Evolutionary conservation across 106 monocot genomes (phyloP).

Genomic region (Dendrobium catenatum): DNA sequence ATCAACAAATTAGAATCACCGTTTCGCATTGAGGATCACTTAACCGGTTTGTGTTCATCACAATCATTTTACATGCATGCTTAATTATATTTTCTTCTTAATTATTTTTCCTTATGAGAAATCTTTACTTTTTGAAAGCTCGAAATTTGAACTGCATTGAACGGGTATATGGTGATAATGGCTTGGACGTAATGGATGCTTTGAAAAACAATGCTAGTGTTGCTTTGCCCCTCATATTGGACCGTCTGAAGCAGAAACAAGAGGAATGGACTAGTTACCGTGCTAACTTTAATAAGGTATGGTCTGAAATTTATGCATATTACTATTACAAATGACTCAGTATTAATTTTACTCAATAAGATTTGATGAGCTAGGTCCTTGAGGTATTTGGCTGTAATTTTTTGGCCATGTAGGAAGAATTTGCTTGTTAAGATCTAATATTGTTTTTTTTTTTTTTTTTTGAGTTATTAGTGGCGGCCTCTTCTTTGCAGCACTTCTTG

Average conservation of each 20-base stretch:
- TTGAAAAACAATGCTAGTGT: conserved; percentile 56
- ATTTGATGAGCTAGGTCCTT: conserved; percentile 63
- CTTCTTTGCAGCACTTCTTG: conserved; percentile 41
- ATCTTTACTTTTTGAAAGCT: conserved; percentile 26
- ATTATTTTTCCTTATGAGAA: not conserved
- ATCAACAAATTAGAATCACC: conserved; percentile 42
- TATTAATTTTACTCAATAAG: conserved; percentile 81
- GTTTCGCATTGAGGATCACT: conserved; percentile 56
- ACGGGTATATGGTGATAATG: conserved; percentile 84
- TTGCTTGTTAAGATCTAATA: too few relatives aligned
- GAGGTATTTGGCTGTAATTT: conserved; percentile 34
- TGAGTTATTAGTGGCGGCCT: not conserved
- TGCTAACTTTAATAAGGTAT: conserved; percentile 72
- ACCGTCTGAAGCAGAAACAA: conserved; percentile 86
- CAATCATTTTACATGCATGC: not conserved
- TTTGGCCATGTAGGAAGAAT: too few relatives aligned
- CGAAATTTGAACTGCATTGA: conserved; percentile 82
- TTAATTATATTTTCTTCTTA: not conserved
- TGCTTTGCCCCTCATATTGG: conserved; percentile 68
- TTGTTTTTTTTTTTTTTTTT: too few relatives aligned
- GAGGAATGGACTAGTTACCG: conserved; percentile 73
- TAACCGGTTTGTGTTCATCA: conserved; percentile 43
- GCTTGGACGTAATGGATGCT: conserved; percentile 71
- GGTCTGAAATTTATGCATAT: conserved; percentile 78
- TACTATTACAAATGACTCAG: conserved; percentile 87